phyloP scores from a whole-genome alignment of 768 basidiomycete genomes.

The Tylopilus rubrobrunneus region DNA sequence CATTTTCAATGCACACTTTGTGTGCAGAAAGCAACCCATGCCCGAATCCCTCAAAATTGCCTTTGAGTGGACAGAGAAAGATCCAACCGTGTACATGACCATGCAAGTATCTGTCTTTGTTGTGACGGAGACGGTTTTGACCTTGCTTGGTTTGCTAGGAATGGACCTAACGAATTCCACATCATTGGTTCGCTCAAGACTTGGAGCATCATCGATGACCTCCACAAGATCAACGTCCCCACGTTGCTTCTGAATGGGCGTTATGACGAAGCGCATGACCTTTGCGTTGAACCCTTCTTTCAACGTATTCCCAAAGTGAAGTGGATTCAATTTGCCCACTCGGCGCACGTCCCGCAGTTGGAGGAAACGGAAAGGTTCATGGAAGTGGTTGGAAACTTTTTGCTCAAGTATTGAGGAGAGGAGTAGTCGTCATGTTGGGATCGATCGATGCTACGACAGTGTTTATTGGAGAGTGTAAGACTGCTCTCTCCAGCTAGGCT shows the following conservation, averaged over 20 bases:
- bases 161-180: constrained; percentile 39
- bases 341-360: constrained; percentile 33
- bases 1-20: constrained; percentile 39
- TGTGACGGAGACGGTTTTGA: not conserved
- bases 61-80: constrained; percentile 36
- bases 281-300: constrained; percentile 32
- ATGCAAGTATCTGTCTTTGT: constrained; percentile 34
- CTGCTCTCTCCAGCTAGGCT: no score
- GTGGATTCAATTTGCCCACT: constrained; percentile 37
- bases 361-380: constrained; percentile 37
- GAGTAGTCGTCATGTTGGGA: not conserved
- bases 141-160: constrained; percentile 23
- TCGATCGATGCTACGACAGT: not conserved
- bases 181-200: constrained; percentile 31
- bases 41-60: constrained; percentile 36
- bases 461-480: no score
- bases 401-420: constrained; percentile 15
- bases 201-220: constrained; percentile 34
- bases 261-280: constrained; percentile 36
- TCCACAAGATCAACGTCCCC: constrained; percentile 31
- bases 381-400: constrained; percentile 30
- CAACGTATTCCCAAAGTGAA: constrained; percentile 29
- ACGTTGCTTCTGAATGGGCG: constrained; percentile 36
- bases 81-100: constrained; percentile 45
- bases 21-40: constrained; percentile 44